Conservation (phyloP, 1,284 basidiomycete genomes). For the Ceratobasidium sp. region DNA sequence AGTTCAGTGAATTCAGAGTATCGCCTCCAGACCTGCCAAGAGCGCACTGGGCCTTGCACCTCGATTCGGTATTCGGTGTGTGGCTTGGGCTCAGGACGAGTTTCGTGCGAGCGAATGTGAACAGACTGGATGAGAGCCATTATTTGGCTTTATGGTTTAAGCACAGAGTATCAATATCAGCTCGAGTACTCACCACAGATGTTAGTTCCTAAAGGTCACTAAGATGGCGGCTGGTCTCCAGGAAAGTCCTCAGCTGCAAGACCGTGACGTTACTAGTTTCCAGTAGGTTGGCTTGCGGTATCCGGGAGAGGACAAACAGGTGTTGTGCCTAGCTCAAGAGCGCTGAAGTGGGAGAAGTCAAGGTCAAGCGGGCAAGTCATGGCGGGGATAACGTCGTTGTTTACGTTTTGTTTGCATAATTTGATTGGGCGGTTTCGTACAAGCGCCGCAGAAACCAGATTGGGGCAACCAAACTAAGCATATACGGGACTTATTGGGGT, state of each 20-base stretch:
- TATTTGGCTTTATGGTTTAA: not conserved
- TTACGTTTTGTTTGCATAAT: slow-evolving; percentile 18
- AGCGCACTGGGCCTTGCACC: slow-evolving; percentile 82
- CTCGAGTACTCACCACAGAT: slow-evolving; percentile 1
- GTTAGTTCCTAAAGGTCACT: not conserved
- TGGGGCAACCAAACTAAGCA: not conserved
- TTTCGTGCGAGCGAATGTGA: slow-evolving; percentile 68
- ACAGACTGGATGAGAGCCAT: slow-evolving; percentile 82
- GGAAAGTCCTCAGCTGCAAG: not conserved
- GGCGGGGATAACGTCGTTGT: slow-evolving; percentile 28
- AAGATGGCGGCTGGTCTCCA: not conserved
- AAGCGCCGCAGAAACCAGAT: slow-evolving; percentile 19
- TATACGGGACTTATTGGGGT: too few species aligned
- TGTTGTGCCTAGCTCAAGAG: slow-evolving; percentile 1
- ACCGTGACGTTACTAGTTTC: slow-evolving; percentile 1
- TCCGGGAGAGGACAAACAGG: not conserved
- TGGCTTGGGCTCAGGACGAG: slow-evolving; percentile 63
- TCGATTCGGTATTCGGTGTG: slow-evolving; percentile 84
- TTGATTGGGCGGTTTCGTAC: not conserved
- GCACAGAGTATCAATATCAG: not conserved
- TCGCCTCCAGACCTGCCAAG: slow-evolving; percentile 92
- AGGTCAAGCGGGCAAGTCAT: slow-evolving; percentile 27
- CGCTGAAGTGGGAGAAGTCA: not conserved
- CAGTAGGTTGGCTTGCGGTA: not conserved
- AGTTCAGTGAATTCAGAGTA: slow-evolving; percentile 95